Base-by-base conservation (phyloP, 73 alveolate species). In the Paramecium sonneborni region DNA sequence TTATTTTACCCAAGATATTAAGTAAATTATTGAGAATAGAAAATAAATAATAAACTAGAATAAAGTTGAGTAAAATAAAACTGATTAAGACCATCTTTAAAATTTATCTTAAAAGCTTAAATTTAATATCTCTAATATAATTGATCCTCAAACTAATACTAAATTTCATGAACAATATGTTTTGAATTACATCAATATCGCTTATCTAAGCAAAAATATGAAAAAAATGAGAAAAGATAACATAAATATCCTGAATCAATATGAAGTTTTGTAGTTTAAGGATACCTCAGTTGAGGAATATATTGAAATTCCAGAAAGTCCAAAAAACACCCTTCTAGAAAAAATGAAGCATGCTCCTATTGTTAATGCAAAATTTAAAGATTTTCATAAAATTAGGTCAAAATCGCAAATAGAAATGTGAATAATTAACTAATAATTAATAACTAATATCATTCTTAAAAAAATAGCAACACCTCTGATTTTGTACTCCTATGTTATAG, bases 391-490 rank as follows among this genome's bases (percentile, higher is more conserved):
- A 14, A 30, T 30, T 6, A 62, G 84, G 24, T 26, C 84, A 11
- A 62, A 62, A 28, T 62, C 84, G 24, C 18, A 62, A 28, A 62
- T 62, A 14, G 84, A 62, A 7, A 26, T 62, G 44, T 62, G 84
- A 62, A 62, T 30, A 30, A 30, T 30, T 30, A 62, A 30, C 44
- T 62, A 30, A 62, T 62, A 62, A 62, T 32, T 62, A 62, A 62
- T 62, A 62, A 62, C 84, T 62, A 62, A 62, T 3, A 30, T 62
- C 84, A 62, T 62, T 26, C 84, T 32, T 62, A 62, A 62, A 62
- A 62, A 62, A 62, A 62, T 30, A 62, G 46, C 84, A 62, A 62
- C 20, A 62, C 84, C 6, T 62, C 84, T 30, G 84, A 62, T 28
- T 62, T 62, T 26, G 44, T 32, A 30, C 28, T 30, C 2, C 84